Evolutionary conservation across 768 basidiomycete species (phyloP).

Genomic region (Cyclocybe aegerita): DNA sequence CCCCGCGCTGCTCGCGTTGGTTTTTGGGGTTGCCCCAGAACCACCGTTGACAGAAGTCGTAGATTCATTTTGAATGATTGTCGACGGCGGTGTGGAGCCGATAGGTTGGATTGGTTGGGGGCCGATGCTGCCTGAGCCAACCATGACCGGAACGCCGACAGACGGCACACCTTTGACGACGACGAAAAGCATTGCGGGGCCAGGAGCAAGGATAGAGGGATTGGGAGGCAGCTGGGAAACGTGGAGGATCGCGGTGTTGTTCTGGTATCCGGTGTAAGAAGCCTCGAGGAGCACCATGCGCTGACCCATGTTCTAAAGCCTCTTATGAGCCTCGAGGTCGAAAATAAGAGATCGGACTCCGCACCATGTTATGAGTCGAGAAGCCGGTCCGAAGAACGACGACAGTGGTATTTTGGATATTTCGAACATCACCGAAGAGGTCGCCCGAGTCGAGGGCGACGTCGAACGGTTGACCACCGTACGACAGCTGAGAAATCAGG

Average conservation of each 20-base stretch:
- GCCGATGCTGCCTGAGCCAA: conserved; percentile 71
- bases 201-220: conserved; percentile 67
- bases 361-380: conserved; percentile 73
- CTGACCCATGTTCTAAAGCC: conserved; percentile 66
- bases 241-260: conserved; percentile 54
- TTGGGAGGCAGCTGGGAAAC: conserved; percentile 76
- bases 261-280: conserved; percentile 57
- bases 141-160: conserved; percentile 67
- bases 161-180: conserved; percentile 79
- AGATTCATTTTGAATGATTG: conserved; percentile 14
- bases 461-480: conserved; percentile 79
- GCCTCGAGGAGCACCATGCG: conserved; percentile 65
- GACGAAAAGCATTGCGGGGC: conserved; percentile 69
- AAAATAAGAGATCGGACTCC: conserved; percentile 6
- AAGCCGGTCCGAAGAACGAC: conserved; percentile 65
- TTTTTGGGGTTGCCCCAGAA: not conserved
- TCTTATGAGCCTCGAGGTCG: not conserved
- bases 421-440: conserved; percentile 46
- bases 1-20: no score
- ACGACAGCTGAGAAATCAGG: conserved; percentile 53
- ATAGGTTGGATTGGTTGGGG: conserved; percentile 42
- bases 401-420: conserved; percentile 49
- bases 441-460: conserved; percentile 53
- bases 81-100: conserved; percentile 33
- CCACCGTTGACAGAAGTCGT: not conserved